Evolutionary conservation across 2,329 filamentous ascomycete species (phyloP).

Genomic region (Fusarium sp.): DNA sequence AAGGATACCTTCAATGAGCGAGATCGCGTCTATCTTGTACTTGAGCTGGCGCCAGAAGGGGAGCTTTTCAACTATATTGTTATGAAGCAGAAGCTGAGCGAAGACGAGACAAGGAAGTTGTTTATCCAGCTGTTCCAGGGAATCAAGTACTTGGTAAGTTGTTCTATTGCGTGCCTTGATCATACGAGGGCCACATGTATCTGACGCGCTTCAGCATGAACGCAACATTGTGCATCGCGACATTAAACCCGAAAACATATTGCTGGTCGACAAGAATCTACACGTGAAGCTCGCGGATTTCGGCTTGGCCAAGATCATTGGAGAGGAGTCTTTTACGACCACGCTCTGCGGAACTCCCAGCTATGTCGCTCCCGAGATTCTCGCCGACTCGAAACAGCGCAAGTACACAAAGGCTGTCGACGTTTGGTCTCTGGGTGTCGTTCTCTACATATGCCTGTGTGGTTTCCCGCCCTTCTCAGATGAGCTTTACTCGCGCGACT

Average conservation of each 20-base stretch:
- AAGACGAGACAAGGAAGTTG: constrained; percentile 83
- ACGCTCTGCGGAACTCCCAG: constrained; percentile 96
- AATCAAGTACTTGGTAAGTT: constrained; percentile 88
- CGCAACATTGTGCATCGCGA: constrained; percentile 97
- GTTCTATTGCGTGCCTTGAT: not conserved
- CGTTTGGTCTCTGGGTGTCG: constrained; percentile 96
- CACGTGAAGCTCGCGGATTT: constrained; percentile 95
- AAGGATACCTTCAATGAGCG: constrained; percentile 95
- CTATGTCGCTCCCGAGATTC: constrained; percentile 95
- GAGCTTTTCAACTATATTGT: constrained; percentile 97
- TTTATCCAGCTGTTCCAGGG: constrained; percentile 93
- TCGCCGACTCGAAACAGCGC: constrained; percentile 81
- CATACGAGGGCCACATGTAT: not conserved
- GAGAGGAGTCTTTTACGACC: constrained; percentile 97
- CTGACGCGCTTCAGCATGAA: constrained; percentile 73
- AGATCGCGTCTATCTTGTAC: constrained; percentile 87
- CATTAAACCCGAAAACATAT: constrained; percentile 97
- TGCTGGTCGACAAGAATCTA: constrained; percentile 84
- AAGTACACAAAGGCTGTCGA: constrained; percentile 96
- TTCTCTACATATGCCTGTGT: constrained; percentile 95
- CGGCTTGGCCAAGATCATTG: constrained; percentile 96
- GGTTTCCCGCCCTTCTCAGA: constrained; percentile 98
- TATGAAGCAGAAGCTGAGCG: constrained; percentile 85
- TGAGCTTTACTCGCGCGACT: constrained; percentile 82
- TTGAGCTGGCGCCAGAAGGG: constrained; percentile 90